Conservation (phyloP, 2,329 filamentous ascomycete genomes). For the Grosmannia huntii region DNA sequence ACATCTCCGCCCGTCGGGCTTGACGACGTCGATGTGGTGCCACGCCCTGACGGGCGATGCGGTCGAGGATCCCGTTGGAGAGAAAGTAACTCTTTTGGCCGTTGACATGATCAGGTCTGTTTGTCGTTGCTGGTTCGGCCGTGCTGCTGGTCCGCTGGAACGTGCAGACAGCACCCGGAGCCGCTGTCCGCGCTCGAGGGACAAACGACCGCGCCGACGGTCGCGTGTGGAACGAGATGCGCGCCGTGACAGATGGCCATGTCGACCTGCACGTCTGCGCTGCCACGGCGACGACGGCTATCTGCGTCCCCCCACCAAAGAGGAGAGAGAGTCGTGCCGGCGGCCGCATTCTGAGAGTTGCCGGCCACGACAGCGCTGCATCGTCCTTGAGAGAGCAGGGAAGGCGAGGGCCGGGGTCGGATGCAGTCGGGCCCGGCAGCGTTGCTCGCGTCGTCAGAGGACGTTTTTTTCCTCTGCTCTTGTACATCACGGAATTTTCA, state of each 20-base stretch:
- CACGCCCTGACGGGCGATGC: constrained; percentile 7
- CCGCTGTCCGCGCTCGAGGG: neutral
- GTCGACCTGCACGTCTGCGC: too few relatives aligned
- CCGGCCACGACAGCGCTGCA: neutral
- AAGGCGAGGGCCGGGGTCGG: neutral
- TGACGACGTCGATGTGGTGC: constrained; percentile 13
- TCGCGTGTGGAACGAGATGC: too few relatives aligned
- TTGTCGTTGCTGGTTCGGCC: constrained; percentile 4
- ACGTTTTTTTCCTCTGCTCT: too few relatives aligned
- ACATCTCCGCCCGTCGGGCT: neutral
- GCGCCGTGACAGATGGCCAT: too few relatives aligned
- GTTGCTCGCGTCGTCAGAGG: too few relatives aligned
- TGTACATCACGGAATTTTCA: too few relatives aligned
- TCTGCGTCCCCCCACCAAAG: neutral
- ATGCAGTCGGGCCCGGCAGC: too few relatives aligned
- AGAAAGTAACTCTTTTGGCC: constrained; percentile 22
- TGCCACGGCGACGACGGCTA: too few relatives aligned
- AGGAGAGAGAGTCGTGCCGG: constrained; percentile 2
- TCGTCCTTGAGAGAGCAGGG: neutral
- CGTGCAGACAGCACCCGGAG: too few relatives aligned
- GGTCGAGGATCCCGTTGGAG: constrained; percentile 20
- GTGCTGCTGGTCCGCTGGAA: constrained; percentile 5
- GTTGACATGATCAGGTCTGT: constrained; percentile 13
- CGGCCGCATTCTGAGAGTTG: constrained; percentile 3
- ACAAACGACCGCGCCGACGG: neutral